A percentile compares a stretch with the other conserved stretches of the same genome.
Conservation (phyloP, 169 alveolate species). For the Plasmodium vinckei region DNA sequence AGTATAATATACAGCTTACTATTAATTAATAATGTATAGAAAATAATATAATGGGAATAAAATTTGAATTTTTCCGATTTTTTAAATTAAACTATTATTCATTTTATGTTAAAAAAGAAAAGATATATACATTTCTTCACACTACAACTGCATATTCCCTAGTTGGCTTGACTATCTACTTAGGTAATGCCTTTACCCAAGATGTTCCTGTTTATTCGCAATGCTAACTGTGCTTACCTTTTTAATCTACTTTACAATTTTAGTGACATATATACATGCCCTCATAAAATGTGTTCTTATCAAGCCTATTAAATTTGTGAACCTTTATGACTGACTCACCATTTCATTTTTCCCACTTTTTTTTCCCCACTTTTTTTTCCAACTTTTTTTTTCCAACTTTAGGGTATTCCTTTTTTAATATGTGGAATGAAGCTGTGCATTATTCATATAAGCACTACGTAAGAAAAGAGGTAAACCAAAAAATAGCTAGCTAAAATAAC, state of each 20-base stretch:
- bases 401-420: slow-evolving; percentile 68
- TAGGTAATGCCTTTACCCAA: slow-evolving; percentile 8
- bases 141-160: slow-evolving; percentile 71
- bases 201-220: neutral
- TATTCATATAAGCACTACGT: slow-evolving; percentile 72
- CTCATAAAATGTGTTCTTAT: no score
- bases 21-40: no score
- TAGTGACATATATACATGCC: no score
- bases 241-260: no score
- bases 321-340: neutral
- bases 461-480: slow-evolving; percentile 62
- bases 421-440: slow-evolving; percentile 79
- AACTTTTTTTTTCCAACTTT: no score
- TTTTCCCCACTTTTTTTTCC: no score
- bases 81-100: slow-evolving; percentile 69
- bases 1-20: no score
- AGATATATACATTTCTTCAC: slow-evolving; percentile 62
- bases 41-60: slow-evolving; percentile 44
- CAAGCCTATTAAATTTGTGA: neutral
- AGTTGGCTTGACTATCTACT: slow-evolving; percentile 50
- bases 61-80: slow-evolving; percentile 68
- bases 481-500: neutral
- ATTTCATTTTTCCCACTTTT: no score
- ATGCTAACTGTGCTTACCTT: neutral
- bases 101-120: slow-evolving; percentile 72